phyloP scores from a whole-genome alignment of 1,284 basidiomycete species.

The Sanghuangporus sanghuang region DNA sequence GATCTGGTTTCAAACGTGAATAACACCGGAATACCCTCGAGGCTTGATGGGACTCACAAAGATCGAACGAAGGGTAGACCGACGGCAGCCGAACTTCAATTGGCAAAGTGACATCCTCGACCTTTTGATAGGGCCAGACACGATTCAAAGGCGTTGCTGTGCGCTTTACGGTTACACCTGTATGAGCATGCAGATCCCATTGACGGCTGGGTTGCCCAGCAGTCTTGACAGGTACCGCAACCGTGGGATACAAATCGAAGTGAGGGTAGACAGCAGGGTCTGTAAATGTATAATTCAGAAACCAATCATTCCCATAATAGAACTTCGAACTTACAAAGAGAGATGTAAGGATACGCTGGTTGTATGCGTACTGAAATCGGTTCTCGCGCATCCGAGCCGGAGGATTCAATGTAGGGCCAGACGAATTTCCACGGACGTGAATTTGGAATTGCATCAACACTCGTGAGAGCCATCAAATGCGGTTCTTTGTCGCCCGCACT shows the following conservation, averaged over 20 bases:
- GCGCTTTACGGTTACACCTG: not conserved
- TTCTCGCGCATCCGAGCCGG: not conserved
- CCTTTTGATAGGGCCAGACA: conserved; percentile 23
- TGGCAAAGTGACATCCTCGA: conserved; percentile 14
- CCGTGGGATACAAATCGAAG: conserved; percentile 26
- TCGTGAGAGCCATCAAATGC: conserved; percentile 21
- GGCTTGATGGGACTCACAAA: conserved; percentile 23
- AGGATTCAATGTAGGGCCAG: conserved; percentile 25
- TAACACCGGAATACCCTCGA: not conserved
- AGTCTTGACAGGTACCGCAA: conserved; percentile 4
- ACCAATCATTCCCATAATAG: not conserved
- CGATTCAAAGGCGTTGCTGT: conserved; percentile 1
- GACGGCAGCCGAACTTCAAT: not conserved
- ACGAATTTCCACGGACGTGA: conserved; percentile 19
- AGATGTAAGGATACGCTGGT: conserved; percentile 29
- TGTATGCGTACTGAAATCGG: not conserved
- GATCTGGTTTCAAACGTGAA: conserved; percentile 16
- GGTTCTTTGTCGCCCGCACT: conserved; percentile 17
- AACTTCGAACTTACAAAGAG: conserved; percentile 24
- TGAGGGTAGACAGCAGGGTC: conserved; percentile 25
- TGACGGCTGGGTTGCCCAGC: not conserved
- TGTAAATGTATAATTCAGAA: conserved; percentile 9
- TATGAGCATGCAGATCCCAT: not conserved
- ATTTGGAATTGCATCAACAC: conserved; percentile 8
- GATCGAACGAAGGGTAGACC: conserved; percentile 30